Conservation (phyloP, 2,329 filamentous ascomycete genomes). For the Stylonectria norvegica region DNA sequence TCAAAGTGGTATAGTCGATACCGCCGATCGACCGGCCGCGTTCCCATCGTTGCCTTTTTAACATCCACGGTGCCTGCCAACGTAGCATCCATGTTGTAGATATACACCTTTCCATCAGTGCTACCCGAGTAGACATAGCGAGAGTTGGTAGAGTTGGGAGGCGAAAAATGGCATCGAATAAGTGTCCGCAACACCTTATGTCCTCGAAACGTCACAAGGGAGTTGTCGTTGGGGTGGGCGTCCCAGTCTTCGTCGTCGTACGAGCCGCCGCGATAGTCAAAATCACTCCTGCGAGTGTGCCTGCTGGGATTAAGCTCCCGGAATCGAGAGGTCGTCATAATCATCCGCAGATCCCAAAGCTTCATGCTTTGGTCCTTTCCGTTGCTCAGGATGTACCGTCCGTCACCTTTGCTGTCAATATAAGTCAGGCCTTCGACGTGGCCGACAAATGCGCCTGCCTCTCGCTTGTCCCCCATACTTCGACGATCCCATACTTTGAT, state of each 20-base stretch:
- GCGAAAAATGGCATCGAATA: constrained; percentile 93
- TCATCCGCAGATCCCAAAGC: constrained; percentile 90
- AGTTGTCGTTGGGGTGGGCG: constrained; percentile 75
- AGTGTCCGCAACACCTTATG: constrained; percentile 86
- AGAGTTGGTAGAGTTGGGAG: constrained; percentile 78
- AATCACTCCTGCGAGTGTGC: constrained; percentile 54
- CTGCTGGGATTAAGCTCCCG: constrained; percentile 52
- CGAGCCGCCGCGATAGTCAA: constrained; percentile 69
- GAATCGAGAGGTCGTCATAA: constrained; percentile 69
- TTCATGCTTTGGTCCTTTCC: constrained; percentile 97
- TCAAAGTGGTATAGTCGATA: constrained; percentile 56
- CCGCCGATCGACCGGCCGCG: constrained; percentile 53
- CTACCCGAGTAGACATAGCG: constrained; percentile 92
- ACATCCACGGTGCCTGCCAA: constrained; percentile 77
- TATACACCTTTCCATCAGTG: constrained; percentile 81
- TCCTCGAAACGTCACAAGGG: constrained; percentile 87
- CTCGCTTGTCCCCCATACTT: constrained; percentile 80
- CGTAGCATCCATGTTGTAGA: constrained; percentile 93
- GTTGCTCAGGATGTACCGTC: constrained; percentile 84
- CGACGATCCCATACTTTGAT: constrained; percentile 95
- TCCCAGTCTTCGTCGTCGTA: constrained; percentile 64
- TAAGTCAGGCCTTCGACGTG: constrained; percentile 66
- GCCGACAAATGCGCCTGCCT: constrained; percentile 63
- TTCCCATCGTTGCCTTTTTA: constrained; percentile 61
- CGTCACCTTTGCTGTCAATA: constrained; percentile 67